Evolutionary conservation across 371 early-diverging fungal species (phyloP), one percentile per base, ranked within the genome.

Genomic region (Umbelopsis sp.): DNA sequence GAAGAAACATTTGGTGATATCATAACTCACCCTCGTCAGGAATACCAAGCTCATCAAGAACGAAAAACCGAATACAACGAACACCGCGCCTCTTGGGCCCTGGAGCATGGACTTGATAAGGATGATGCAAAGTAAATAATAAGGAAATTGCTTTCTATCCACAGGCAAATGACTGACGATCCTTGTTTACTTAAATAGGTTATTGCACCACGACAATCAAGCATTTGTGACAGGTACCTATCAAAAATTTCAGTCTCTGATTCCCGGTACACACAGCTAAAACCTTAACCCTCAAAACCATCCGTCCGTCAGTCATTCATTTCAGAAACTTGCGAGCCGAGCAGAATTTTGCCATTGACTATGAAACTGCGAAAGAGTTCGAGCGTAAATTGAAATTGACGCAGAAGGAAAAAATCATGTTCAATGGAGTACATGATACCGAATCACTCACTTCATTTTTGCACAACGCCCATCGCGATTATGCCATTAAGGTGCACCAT

Each of bases 401-500:
- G 2, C 69, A 72, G 29, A 70, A 84, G 50, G 84, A 87, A 69
- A 79, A 74, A 9, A 72, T 79, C 41, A 74, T 76, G 48, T 81
- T 87, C 10, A 80, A 84, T 44, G 83, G 81, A 11, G 82, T 87
- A n/a, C 82, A 80, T 38, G 85, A 85, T 38, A 86, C 81, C 16
- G 87, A 87, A 41, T 78, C 79, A 5, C 68, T 87, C 18, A 81
- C 79, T n/a, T 75, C 75, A 25, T 87, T 86, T 63, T 69, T 87
- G 44, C 82, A 85, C 67, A 82, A 86, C 25, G 74, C 77, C 10
- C 80, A 80, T 25, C 80, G 82, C 5, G 85, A 86, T 4, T 87
- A 84, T 66, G 85, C 86, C 9, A 85, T 87, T 38, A 83, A 82
- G 63, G 82, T 87, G 16, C 82, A 85, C 37, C 76, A 82, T 18